Evolutionary conservation across 257 asterid genomes (phyloP), one percentile per base, ranked within the genome.

Genomic region (Solanum sparsipilum): DNA sequence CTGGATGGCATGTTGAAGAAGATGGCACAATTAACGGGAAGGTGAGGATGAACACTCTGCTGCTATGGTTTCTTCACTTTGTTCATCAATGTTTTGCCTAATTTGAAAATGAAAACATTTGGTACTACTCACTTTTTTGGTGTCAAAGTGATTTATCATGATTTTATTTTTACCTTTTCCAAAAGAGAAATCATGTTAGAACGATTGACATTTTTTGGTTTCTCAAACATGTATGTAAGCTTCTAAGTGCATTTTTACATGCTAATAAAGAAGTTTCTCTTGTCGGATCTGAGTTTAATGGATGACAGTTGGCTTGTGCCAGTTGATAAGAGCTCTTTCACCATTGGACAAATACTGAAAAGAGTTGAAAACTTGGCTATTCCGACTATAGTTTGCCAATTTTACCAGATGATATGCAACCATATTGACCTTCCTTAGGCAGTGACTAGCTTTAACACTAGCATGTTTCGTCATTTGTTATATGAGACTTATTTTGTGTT

Each of bases 1-100:
- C 98, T 5, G 99, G 99, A 0, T 96, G 98, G 99, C 93, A 82
- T 32, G 98, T 96, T 16, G 93, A 92, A 13, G 95, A 93, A 0
- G 98, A 95, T 56, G 99, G 99, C 23, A 92, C 94, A 0, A 74
- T 94, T 32, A 89, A 25, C 38, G 91, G 88, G 52, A 95, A 92
- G 93, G 95, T 91, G 65, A 31, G 56, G 15, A 38, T 56, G 3
- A 8, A 67, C 4, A 6, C 16, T 18, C 12, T 39, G 13, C 35
- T 18, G 5, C 9, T 7, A 11, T 20, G n/a, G 36, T 36, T 32
- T 67, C 27, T 29, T 4, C 67, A 31, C n/a, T n/a, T 6, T 78
- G n/a, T 25, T 44, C 36, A 13, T 78, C n/a, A 78, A 39, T 39
- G 84, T 6, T 75, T 36, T 75, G 7, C 13, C 4, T 76, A 13